These are phyloP conservation scores for Barnettozyma populi DNA, from an alignment of 805 yeast genomes.

Conservation along the genomic window DNA sequence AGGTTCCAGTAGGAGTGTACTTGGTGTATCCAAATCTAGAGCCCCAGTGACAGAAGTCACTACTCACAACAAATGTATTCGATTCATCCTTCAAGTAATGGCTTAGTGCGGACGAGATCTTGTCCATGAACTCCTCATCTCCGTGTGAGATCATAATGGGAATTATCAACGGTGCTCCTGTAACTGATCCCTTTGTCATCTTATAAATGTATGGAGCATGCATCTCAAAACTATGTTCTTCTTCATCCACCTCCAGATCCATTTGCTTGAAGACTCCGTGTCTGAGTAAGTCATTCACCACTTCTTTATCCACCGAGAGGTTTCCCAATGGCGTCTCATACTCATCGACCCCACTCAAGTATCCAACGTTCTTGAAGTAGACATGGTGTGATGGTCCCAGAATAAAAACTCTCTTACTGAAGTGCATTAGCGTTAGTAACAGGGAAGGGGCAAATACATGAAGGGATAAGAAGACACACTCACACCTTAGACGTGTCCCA, in stretches of 20 bases:
- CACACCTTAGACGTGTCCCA: conserved; percentile 53
- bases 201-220: conserved; percentile 73
- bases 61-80: conserved; percentile 71
- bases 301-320: conserved; percentile 56
- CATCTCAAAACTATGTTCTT: conserved; percentile 94
- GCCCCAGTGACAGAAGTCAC: conserved; percentile 98
- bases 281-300: conserved; percentile 34
- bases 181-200: conserved; percentile 32
- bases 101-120: conserved; percentile 42
- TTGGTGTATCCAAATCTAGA: conserved; percentile 52
- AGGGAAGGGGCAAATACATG: background rate
- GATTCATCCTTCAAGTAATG: conserved; percentile 49
- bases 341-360: conserved; percentile 43
- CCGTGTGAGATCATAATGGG: conserved; percentile 79
- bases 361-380: conserved; percentile 59
- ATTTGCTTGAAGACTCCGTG: conserved; percentile 46
- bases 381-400: conserved; percentile 94
- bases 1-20: conserved; percentile 31
- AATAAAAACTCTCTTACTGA: conserved; percentile 59
- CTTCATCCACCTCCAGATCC: conserved; percentile 59
- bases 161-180: conserved; percentile 45
- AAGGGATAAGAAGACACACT: conserved; percentile 7
- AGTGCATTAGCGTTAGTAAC: conserved; percentile 4
- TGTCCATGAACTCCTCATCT: conserved; percentile 36
- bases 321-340: conserved; percentile 84